phyloP scores from a whole-genome alignment of 148 eudicot genomes.

The Diospyros lotus region DNA sequence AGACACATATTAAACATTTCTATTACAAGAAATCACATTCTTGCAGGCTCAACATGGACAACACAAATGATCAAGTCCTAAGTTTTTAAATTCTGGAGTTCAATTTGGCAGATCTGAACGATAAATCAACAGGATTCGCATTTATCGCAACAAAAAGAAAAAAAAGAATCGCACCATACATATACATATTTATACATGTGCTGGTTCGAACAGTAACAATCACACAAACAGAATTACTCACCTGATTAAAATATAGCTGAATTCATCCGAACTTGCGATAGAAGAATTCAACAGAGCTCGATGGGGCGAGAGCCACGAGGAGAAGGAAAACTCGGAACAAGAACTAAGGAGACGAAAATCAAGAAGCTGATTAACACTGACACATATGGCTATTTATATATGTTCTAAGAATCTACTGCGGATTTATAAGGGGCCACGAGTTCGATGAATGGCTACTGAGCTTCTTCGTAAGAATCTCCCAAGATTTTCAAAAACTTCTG shows the following conservation, averaged over 20 bases:
- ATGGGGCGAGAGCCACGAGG: neutral
- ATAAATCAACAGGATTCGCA: neutral
- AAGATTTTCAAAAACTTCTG: constrained; percentile 13
- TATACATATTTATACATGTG: neutral
- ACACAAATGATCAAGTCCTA: too few species aligned
- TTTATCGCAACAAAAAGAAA: neutral
- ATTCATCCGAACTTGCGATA: neutral
- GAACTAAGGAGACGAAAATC: neutral
- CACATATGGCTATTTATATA: neutral
- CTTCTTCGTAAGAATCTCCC: neutral
- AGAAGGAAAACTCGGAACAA: neutral
- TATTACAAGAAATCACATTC: neutral
- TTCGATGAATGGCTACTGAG: constrained; percentile 30
- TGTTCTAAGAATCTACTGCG: neutral
- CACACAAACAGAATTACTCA: neutral
- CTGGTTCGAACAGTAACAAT: neutral
- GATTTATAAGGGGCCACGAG: constrained; percentile 29
- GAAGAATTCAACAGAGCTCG: neutral
- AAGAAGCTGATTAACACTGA: neutral
- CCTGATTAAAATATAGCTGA: constrained; percentile 1
- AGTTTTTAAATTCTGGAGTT: too few species aligned
- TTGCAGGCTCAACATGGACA: neutral
- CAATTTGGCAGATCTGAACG: too few species aligned
- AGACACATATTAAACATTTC: neutral
- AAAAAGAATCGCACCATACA: neutral